Conservation (phyloP, 1,284 basidiomycete species). For the Apiotrichum mycotoxinovorans region DNA sequence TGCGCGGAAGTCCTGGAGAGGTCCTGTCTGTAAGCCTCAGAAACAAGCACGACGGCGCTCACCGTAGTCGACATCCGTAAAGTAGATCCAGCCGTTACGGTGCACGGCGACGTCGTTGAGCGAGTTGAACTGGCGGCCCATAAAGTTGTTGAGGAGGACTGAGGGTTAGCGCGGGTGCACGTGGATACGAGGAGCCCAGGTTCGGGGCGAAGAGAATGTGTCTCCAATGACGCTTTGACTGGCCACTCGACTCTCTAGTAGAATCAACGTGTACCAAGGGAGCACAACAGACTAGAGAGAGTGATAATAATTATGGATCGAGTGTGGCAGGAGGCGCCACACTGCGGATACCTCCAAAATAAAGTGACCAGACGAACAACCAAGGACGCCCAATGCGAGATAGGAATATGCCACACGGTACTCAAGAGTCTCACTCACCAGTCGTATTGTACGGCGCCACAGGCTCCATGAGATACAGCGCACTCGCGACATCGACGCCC, state of each 20-base stretch:
- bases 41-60: no score
- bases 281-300: no score
- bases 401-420: no score
- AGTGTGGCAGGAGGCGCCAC: no score
- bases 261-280: no score
- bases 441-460: conserved; percentile 60
- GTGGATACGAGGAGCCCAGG: neutral
- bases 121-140: conserved; percentile 74
- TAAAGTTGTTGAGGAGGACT: conserved; percentile 65
- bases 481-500: conserved; percentile 58
- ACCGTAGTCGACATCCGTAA: conserved; percentile 57
- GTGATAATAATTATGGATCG: no score
- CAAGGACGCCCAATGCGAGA: neutral
- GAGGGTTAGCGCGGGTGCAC: conserved; percentile 1
- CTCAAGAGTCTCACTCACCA: conserved; percentile 31
- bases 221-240: no score
- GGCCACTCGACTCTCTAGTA: no score
- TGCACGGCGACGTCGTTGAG: conserved; percentile 74
- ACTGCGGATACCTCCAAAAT: no score
- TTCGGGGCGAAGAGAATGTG: no score
- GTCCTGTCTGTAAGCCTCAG: neutral
- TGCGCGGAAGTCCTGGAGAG: conserved; percentile 60
- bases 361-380: neutral
- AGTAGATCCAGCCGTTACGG: conserved; percentile 52
- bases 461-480: conserved; percentile 65